Evolutionary conservation across 176 grass and related monocot species (phyloP), one percentile per base, ranked within the genome.

Genomic region (Musa beccarii): DNA sequence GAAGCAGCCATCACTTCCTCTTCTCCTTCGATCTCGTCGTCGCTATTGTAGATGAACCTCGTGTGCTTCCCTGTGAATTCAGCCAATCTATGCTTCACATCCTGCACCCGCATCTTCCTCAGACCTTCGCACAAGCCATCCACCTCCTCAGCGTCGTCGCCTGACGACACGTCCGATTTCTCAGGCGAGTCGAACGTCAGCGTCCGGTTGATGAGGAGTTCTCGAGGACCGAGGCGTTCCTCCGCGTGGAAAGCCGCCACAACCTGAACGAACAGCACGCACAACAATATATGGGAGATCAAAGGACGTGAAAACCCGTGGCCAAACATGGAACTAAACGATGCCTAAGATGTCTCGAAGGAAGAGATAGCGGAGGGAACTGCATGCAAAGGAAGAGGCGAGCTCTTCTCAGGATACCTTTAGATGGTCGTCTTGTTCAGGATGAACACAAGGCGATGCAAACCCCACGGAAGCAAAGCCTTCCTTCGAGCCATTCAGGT

Each of bases 121-220:
- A 93, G 76, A 53, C 69, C 84, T 23, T 82, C 84, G 73, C 90
- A 98, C 75, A 98, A 80, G 11, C 87, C 90, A 17, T 78, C 84
- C 3, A 87, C 79, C 78, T 67, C 29, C 52, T 71, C 84, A 1
- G 24, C 57, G 1, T 78, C 71, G 10, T 73, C 81, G 8, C 63
- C 24, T 4, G 3, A 43, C 34, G 34, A 67, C 69, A 83, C 84
- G 2, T 67, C 28, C 0, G 78, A 74, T 55, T 91, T 93, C 28
- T 59, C 75, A 11, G 89, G 92, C 49, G 92, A 92, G 28, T 93
- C 90, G 28, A 93, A 97, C 63, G 85, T 75, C 66, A 97, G 72
- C 1, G 85, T 82, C 8, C 87, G 85, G 71, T 85, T 85, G 55
- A 89, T 77, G 68, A 51, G 2, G 63, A 75, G 82, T 25, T 81